These are phyloP conservation scores for Mallotus nudiflorus DNA, from an alignment of 345 rosid species.

Conservation along the genomic window DNA sequence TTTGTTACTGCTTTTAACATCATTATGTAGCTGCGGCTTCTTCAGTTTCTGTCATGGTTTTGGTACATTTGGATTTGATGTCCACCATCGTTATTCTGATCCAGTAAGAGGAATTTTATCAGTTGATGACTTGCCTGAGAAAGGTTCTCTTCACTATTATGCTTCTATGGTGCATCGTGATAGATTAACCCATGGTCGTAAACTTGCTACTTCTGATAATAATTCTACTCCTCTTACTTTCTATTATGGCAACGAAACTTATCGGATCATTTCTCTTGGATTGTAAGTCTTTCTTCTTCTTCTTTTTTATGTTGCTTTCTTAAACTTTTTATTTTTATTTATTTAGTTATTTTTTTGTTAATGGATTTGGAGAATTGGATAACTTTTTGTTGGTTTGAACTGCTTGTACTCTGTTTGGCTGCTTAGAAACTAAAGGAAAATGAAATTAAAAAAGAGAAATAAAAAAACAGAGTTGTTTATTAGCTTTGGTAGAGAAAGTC, in stretches of 20 bases:
- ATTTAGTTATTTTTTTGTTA: too few species aligned
- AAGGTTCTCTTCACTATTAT: constrained; percentile 63
- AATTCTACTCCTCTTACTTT: constrained; percentile 61
- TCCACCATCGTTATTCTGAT: constrained; percentile 88
- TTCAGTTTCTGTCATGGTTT: constrained; percentile 34
- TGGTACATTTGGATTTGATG: constrained; percentile 66
- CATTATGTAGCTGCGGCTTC: constrained; percentile 9
- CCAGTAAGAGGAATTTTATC: constrained; percentile 58
- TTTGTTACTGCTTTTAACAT: constrained; percentile 9
- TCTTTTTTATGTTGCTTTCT: not conserved
- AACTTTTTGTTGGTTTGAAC: not conserved
- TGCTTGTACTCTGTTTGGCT: constrained; percentile 11
- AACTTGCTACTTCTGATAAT: constrained; percentile 43
- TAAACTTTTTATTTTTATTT: too few species aligned
- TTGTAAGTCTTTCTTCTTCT: constrained; percentile 47
- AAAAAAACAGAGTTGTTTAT: not conserved
- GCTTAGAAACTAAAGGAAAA: constrained; percentile 11
- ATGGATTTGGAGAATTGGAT: not conserved
- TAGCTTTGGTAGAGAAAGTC: not conserved
- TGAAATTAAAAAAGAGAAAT: not conserved
- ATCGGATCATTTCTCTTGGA: constrained; percentile 52
- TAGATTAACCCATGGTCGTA: constrained; percentile 62
- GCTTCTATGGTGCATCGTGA: constrained; percentile 73
- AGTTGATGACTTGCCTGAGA: constrained; percentile 62
- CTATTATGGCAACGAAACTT: constrained; percentile 67